Conservation (phyloP, 2,329 filamentous ascomycete species). For the Elsinoe necatrix region DNA sequence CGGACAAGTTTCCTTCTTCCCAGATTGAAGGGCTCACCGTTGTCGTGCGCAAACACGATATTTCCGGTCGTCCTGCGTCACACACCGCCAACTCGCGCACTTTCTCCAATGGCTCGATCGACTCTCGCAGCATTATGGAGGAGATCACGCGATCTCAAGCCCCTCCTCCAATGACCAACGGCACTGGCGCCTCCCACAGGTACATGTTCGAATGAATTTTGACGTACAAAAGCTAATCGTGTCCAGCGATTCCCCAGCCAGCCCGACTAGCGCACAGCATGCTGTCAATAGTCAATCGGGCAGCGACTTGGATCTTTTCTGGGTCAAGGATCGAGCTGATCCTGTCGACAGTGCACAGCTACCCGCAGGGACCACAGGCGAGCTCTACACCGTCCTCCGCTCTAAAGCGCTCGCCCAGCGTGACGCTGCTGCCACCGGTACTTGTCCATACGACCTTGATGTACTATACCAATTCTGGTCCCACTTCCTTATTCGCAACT, state of each 20-base stretch:
- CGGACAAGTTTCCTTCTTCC: constrained; percentile 45
- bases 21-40: constrained; percentile 46
- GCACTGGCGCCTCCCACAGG: constrained; percentile 13
- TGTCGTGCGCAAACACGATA: constrained; percentile 38
- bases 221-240: background rate
- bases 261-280: background rate
- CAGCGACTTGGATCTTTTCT: constrained; percentile 33
- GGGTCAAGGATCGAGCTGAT: constrained; percentile 42
- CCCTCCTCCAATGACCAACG: constrained; percentile 29
- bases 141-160: constrained; percentile 35
- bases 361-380: constrained; percentile 38
- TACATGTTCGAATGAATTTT: background rate
- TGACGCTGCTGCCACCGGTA: constrained; percentile 35
- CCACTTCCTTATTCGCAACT: constrained; percentile 62
- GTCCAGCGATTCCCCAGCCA: background rate
- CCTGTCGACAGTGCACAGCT: constrained; percentile 33
- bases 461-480: constrained; percentile 68
- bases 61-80: constrained; percentile 25
- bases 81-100: constrained; percentile 39
- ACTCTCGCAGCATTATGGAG: constrained; percentile 44
- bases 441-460: constrained; percentile 51
- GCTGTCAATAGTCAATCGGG: background rate
- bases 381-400: constrained; percentile 43
- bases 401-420: constrained; percentile 44
- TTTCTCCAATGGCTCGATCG: constrained; percentile 49